Evolutionary conservation across 202 grass and related monocot genomes (phyloP).

Genomic region (Dendrocalamus latiflorus): DNA sequence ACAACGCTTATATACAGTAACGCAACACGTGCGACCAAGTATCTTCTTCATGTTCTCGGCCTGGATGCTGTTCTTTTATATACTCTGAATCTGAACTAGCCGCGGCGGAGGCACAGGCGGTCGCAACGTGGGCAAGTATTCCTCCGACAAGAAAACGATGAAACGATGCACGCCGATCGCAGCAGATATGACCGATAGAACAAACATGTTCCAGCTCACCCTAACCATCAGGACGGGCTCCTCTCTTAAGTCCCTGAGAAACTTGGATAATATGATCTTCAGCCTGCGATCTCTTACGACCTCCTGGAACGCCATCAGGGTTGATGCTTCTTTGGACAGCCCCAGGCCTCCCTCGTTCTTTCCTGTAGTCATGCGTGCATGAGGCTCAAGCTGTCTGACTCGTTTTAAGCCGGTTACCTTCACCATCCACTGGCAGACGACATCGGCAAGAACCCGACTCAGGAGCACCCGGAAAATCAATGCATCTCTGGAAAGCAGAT

Average conservation of each 20-base stretch:
- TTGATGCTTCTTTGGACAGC: constrained; percentile 23
- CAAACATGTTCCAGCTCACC: constrained; percentile 43
- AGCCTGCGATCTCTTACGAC: constrained; percentile 55
- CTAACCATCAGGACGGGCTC: constrained; percentile 46
- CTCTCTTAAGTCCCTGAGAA: constrained; percentile 43
- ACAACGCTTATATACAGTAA: constrained; percentile 16
- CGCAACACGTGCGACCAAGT: not conserved
- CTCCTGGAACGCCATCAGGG: constrained; percentile 24
- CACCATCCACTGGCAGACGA: constrained; percentile 66
- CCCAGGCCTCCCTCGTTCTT: not conserved
- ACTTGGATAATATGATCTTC: constrained; percentile 68
- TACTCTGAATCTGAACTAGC: constrained; percentile 30
- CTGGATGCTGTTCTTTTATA: not conserved
- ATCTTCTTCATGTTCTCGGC: not conserved
- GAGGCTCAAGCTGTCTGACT: no score
- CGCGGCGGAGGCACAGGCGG: constrained; percentile 3
- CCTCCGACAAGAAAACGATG: constrained; percentile 50
- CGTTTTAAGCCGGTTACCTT: constrained; percentile 29
- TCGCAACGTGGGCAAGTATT: constrained; percentile 27
- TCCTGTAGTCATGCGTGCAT: not conserved
- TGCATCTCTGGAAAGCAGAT: constrained; percentile 66
- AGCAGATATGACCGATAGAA: constrained; percentile 26
- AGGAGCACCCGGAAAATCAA: constrained; percentile 53
- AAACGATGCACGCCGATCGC: constrained; percentile 52
- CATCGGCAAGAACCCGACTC: constrained; percentile 41